Percentiles rank a stretch among this genome's conserved stretches.
phyloP scores from a whole-genome alignment of 441 rosid genomes.

The Adansonia grandidieri region DNA sequence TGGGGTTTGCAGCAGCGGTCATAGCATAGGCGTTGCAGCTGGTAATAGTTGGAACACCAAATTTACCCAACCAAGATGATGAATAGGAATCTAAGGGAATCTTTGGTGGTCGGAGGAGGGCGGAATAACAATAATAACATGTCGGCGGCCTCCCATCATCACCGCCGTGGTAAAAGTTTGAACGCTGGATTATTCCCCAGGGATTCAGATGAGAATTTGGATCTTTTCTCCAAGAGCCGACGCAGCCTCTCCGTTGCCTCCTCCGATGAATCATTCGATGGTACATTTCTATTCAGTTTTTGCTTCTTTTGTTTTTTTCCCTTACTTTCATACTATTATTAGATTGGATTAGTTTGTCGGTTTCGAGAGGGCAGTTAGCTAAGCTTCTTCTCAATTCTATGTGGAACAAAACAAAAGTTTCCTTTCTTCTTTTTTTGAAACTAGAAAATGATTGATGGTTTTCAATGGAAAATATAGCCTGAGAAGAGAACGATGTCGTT shows the following conservation, averaged over 20 bases:
- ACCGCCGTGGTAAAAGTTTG: constrained; percentile 62
- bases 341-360: constrained; percentile 25
- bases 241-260: constrained; percentile 73
- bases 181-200: constrained; percentile 42
- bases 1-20: not conserved
- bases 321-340: not conserved
- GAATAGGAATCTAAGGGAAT: constrained; percentile 60
- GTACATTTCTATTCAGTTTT: constrained; percentile 30
- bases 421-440: not conserved
- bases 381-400: constrained; percentile 3
- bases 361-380: constrained; percentile 20
- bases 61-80: constrained; percentile 17
- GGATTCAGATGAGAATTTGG: constrained; percentile 70
- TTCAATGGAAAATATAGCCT: not conserved
- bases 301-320: not conserved
- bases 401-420: not conserved
- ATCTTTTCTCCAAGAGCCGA: constrained; percentile 89
- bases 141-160: constrained; percentile 52
- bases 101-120: constrained; percentile 48
- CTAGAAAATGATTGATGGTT: not conserved
- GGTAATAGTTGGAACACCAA: not conserved
- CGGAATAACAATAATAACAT: constrained; percentile 35
- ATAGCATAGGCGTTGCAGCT: not conserved
- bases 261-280: constrained; percentile 78
- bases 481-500: not conserved